Evolutionary conservation across 768 basidiomycete genomes (phyloP), one percentile per base, ranked within the genome.

Genomic region (Leccinum longicurvipes): DNA sequence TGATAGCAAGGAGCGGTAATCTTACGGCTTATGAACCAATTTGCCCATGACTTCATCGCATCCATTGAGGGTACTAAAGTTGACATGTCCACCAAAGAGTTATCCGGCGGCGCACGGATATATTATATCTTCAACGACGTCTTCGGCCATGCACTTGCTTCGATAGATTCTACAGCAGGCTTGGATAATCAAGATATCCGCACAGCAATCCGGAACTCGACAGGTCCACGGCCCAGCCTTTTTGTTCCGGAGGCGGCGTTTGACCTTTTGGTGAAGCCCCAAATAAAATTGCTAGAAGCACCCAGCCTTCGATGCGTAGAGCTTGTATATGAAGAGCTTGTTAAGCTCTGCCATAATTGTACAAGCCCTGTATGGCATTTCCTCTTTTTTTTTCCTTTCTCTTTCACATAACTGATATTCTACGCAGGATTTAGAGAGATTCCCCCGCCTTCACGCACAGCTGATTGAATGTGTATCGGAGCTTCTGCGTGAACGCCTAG

Each of bases 51-150:
- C 75, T 99, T 98, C 60, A 82, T 98, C 51, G 88, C 95, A 0
- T 96, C 94, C 14, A 97, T 99, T 63, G 97, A 99, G 63, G 97
- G 97, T 53, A 98, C 94, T 14, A 93, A 93, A 54, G 82, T 96
- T 36, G 92, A 97, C 59, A 90, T 98, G 64, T 96, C 93, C 1
- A 99, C 97, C 1, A 99, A 99, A 70, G 97, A 99, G 70, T 85
- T 99, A 15, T 98, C 91, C 6, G 97, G 97, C 41, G 97, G 97
- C 46, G 97, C 97, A 23, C 84, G 97, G 52, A 93, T 99, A 73
- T 98, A 98, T 74, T 98, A 98, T 76, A 98, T 99, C 70, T 99
- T 99, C 82, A 93, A 98, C 69, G 97, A 98, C 66, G 84, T 98
- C 51, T 99, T 98, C 67, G 97, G 97, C 2, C 81, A 89, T 50